Evolutionary conservation across 2,329 filamentous ascomycete genomes (phyloP).

Genomic region (Phoma sp.): DNA sequence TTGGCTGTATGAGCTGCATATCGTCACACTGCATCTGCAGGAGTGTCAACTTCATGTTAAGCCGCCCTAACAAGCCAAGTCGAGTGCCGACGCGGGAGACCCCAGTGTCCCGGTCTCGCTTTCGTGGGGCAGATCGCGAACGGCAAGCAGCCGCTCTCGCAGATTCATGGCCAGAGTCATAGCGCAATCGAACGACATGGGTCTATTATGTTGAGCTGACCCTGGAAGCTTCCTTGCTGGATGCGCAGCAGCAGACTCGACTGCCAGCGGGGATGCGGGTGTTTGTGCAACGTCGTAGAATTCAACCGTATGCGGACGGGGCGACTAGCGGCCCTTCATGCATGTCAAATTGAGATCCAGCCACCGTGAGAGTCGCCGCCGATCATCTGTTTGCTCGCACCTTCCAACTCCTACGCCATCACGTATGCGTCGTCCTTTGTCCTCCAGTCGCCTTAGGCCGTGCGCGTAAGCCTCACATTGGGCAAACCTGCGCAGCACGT

Average conservation of each 20-base stretch:
- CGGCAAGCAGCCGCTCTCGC: not conserved
- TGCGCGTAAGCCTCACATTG: conserved; percentile 8
- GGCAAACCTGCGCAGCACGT: not conserved
- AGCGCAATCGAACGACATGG: not conserved
- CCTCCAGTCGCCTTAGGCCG: conserved; percentile 1
- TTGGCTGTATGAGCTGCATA: not conserved
- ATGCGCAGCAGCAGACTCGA: conserved; percentile 35
- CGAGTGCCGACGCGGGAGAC: no score
- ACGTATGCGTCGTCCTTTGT: conserved; percentile 6
- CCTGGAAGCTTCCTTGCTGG: conserved; percentile 6
- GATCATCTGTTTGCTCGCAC: conserved; percentile 4
- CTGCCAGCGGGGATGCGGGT: conserved; percentile 27
- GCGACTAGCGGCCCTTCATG: conserved; percentile 24
- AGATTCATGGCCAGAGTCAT: not conserved
- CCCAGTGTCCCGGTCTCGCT: not conserved
- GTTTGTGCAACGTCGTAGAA: conserved; percentile 45
- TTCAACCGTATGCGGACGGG: conserved; percentile 31
- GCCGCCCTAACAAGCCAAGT: not conserved
- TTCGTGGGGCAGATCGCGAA: not conserved
- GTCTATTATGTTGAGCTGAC: not conserved
- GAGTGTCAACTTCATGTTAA: not conserved
- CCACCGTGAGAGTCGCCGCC: conserved; percentile 30
- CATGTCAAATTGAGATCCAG: conserved; percentile 25
- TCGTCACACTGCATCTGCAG: conserved; percentile 8
- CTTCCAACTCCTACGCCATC: conserved; percentile 1